Conservation (phyloP, 176 grass and related monocot species). For the Poa annua region DNA sequence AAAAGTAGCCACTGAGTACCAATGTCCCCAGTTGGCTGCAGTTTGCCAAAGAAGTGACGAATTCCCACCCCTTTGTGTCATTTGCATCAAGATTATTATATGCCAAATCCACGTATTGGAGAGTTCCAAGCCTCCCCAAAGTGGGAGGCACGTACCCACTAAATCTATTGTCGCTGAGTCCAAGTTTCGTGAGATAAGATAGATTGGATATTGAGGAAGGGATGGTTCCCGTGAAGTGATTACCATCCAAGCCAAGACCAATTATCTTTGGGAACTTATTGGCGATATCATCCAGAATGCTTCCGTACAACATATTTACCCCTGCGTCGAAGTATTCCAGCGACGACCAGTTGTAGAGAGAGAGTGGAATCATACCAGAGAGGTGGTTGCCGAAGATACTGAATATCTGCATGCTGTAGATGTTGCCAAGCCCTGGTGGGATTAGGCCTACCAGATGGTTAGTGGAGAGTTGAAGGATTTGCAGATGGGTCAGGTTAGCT, state of each 20-base stretch:
- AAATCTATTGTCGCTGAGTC: fast-evolving
- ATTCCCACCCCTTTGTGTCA: conserved; percentile 31
- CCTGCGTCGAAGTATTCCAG: fast-evolving
- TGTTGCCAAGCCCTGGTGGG: background rate
- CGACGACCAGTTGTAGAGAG: background rate
- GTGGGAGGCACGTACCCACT: background rate
- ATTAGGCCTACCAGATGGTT: background rate
- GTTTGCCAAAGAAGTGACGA: conserved; percentile 26
- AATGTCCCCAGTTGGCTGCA: background rate
- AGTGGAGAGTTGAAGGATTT: background rate
- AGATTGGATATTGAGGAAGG: background rate
- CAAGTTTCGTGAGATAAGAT: fast-evolving
- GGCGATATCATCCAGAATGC: background rate
- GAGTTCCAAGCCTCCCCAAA: background rate
- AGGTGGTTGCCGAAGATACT: background rate
- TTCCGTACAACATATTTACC: background rate
- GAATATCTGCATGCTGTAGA: background rate
- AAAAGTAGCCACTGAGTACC: background rate
- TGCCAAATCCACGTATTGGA: background rate
- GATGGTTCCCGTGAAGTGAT: background rate
- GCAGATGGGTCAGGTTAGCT: background rate
- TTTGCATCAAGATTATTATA: background rate
- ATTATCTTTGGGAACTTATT: background rate
- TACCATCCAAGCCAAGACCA: background rate
- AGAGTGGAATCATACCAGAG: background rate